Evolutionary conservation across 1,139 yeast species (phyloP), one percentile per base, ranked within the genome.

Genomic region (Pichia sp.): DNA sequence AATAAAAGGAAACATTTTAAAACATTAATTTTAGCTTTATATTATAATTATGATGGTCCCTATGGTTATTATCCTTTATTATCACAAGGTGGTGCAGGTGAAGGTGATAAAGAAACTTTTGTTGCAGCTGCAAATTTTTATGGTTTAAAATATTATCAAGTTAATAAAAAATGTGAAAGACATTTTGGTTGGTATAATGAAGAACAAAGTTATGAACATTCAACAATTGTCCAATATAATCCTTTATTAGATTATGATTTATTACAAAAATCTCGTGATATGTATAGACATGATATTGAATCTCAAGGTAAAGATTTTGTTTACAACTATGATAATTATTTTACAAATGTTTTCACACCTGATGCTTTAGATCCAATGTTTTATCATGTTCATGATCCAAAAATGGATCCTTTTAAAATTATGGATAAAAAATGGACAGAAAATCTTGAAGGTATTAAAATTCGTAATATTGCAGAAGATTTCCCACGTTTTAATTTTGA

Each of bases 41-140:
- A 76, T 53, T 78, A 78, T 56, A 78, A 78, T 50, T 60, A 63
- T 35, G 68, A 68, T 57, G 81, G 81, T 0, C 77, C 77, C 26
- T 63, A 65, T 28, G 75, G 69, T 58, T 77, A 72, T 54, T 74
- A 76, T 50, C 69, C 71, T 14, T 54, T 77, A 40, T 58, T 76
- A 37, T 70, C 76, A 11, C 80, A 75, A 57, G 78, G 78, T 47
- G 73, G 77, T 24, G 75, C 79, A 6, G 80, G 80, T 36, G 76
- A 75, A 55, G 81, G 81, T 49, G 81, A 76, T 55, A 78, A 78
- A 53, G 84, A 78, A 51, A 78, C 83, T 0, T 72, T 76, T 47
- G 67, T 74, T 34, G 77, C 80, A 1, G 82, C 82, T 4, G 78
- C 83, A 18, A 74, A 72, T 47, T 71, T 63, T 23, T 62, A 74